Evolutionary conservation across 441 rosid genomes (phyloP).

Genomic region (Gossypium gossypioides): DNA sequence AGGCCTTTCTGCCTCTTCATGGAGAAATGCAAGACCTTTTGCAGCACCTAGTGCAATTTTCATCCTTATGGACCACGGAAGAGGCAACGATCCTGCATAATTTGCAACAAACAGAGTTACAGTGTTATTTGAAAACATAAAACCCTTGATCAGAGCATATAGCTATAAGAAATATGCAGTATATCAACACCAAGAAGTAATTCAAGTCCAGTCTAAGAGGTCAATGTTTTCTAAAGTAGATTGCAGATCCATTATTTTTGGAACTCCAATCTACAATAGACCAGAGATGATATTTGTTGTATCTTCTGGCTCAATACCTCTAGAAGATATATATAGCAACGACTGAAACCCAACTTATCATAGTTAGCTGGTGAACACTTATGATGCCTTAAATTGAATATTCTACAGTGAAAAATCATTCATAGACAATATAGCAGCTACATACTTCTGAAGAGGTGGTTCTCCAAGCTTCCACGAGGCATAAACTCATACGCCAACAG

Average conservation of each 20-base stretch:
- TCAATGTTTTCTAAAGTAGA: background rate
- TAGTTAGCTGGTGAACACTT: background rate
- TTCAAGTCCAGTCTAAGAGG: background rate
- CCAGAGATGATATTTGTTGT: background rate
- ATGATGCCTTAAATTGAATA: background rate
- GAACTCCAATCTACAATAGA: conserved; percentile 1
- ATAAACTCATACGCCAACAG: conserved; percentile 84
- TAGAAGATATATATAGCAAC: background rate
- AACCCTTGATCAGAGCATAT: background rate
- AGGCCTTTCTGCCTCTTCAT: conserved; percentile 83
- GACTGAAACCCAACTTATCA: background rate
- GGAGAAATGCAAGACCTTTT: conserved; percentile 83
- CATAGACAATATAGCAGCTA: conserved; percentile 3
- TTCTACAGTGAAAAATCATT: background rate
- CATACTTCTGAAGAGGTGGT: conserved; percentile 90
- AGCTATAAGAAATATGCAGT: background rate
- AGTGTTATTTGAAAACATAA: background rate
- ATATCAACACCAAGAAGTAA: background rate
- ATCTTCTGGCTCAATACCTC: background rate
- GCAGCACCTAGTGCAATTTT: conserved; percentile 90
- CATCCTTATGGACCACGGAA: conserved; percentile 88
- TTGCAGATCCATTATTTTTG: background rate
- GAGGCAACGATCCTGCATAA: conserved; percentile 68
- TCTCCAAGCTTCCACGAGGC: conserved; percentile 97
- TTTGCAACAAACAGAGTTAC: background rate